Percentiles rank a stretch among this genome's conserved stretches.
Evolutionary conservation across 2,329 filamentous ascomycete genomes (phyloP).

Genomic region (Penicillium sp.): DNA sequence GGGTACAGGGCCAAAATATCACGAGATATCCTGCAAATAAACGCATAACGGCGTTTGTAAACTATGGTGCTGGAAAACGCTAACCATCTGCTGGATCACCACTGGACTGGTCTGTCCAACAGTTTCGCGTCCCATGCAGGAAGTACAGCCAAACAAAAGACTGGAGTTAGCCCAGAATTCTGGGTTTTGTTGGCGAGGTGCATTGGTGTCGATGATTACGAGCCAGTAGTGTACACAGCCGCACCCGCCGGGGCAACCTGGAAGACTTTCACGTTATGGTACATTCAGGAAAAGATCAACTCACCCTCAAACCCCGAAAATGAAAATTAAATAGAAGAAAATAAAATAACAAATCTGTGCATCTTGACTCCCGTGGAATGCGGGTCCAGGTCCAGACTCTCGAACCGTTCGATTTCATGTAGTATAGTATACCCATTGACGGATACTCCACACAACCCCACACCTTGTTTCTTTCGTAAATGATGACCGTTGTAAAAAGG

Average conservation of each 20-base stretch:
- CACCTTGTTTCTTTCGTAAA: not conserved
- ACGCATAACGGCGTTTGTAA: slow-evolving; percentile 23
- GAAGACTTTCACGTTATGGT: slow-evolving; percentile 3
- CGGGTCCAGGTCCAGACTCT: slow-evolving; percentile 20
- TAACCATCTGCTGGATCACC: slow-evolving; percentile 25
- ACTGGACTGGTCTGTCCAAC: slow-evolving; percentile 26
- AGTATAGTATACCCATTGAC: slow-evolving; percentile 15
- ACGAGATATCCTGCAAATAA: slow-evolving; percentile 10
- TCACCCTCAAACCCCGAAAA: slow-evolving; percentile 3
- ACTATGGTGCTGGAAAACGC: slow-evolving; percentile 18
- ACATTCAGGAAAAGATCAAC: slow-evolving; percentile 3
- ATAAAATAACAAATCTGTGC: too few relatives aligned
- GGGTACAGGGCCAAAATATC: not conserved
- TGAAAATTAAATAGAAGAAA: too few relatives aligned
- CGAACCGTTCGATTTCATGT: slow-evolving; percentile 22
- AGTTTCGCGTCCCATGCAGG: slow-evolving; percentile 21
- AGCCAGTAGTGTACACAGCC: slow-evolving; percentile 36
- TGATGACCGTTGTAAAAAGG: not conserved
- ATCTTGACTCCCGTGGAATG: slow-evolving; percentile 16
- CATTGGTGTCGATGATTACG: slow-evolving; percentile 35
- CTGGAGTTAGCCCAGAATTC: slow-evolving; percentile 35
- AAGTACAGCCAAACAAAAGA: slow-evolving; percentile 11
- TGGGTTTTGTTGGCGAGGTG: slow-evolving; percentile 40
- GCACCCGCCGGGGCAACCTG: slow-evolving; percentile 14
- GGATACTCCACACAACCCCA: slow-evolving; percentile 19